phyloP scores from a whole-genome alignment of 225 moss, liverwort and hornwort genomes.

The Asterella californica region DNA sequence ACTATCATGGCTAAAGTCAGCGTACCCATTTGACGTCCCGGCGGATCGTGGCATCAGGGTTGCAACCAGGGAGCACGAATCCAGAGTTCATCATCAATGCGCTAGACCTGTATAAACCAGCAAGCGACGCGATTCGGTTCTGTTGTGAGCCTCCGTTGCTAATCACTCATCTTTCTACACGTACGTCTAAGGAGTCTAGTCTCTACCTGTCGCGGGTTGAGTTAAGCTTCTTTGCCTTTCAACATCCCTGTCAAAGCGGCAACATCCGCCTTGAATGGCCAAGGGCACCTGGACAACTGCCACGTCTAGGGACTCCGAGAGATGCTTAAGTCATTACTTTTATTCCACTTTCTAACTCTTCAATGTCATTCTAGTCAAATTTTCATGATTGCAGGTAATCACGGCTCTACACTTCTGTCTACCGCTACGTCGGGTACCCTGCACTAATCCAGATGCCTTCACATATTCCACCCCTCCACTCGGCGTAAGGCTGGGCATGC shows the following conservation, averaged over 20 bases:
- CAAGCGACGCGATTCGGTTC: not conserved
- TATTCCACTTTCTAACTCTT: too few species aligned
- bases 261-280: not conserved
- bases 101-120: not conserved
- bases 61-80: not conserved
- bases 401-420: not conserved
- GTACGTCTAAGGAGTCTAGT: not conserved
- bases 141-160: not conserved
- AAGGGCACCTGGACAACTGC: not conserved
- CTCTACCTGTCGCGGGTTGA: not conserved
- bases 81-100: not conserved
- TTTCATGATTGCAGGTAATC: not conserved
- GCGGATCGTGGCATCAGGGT: not conserved
- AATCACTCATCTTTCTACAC: not conserved
- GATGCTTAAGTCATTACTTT: not conserved
- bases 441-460: conserved; percentile 4
- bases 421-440: not conserved
- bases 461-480: not conserved
- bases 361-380: not conserved
- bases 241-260: not conserved
- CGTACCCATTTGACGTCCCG: not conserved
- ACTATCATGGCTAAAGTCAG: not conserved
- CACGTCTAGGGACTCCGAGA: not conserved
- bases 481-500: not conserved
- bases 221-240: not conserved